Conservation (phyloP, 179 eudicot species). For the Carnegiea gigantea region DNA sequence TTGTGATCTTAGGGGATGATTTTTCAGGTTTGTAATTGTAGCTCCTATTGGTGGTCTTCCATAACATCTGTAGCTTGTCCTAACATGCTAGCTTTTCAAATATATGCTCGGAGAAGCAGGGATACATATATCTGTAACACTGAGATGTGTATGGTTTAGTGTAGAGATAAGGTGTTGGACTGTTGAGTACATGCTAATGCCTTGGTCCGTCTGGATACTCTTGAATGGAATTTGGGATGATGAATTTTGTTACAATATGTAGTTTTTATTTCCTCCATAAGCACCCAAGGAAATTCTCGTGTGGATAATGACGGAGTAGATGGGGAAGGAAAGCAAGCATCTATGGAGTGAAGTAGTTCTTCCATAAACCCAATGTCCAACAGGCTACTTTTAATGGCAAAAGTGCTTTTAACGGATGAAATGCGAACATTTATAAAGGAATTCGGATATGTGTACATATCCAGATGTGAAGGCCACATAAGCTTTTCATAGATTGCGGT, state of each 20-base stretch:
- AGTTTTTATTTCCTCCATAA: background rate
- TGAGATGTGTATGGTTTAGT: background rate
- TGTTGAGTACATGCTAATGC: background rate
- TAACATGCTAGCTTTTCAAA: background rate
- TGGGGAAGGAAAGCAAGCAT: background rate
- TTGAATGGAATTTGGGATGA: background rate
- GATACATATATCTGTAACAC: background rate
- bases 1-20: background rate
- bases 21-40: background rate
- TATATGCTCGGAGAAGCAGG: background rate
- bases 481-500: background rate
- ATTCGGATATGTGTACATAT: no score
- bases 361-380: background rate
- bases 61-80: background rate
- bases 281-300: background rate
- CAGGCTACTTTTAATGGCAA: background rate
- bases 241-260: background rate
- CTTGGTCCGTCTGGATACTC: background rate
- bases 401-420: background rate
- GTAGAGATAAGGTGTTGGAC: background rate
- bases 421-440: no score
- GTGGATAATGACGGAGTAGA: background rate
- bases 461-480: background rate
- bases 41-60: background rate
- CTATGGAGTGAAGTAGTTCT: background rate